Evolutionary conservation across 1,284 basidiomycete genomes (phyloP).

Genomic region (Ceratobasidium papillatum): DNA sequence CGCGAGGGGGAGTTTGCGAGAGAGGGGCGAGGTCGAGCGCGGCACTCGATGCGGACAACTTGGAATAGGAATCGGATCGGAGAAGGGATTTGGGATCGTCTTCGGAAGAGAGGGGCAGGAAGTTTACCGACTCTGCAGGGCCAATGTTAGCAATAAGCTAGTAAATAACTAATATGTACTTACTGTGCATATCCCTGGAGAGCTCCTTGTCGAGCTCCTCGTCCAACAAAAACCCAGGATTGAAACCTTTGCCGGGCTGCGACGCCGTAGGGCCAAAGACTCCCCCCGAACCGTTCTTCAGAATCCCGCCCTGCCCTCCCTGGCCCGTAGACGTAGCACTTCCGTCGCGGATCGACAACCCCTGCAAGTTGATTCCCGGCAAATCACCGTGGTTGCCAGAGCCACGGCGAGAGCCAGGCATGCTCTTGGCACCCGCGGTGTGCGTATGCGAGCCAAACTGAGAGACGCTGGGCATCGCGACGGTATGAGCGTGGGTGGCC

Average conservation of each 20-base stretch:
- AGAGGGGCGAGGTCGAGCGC: constrained; percentile 92
- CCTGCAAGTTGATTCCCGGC: constrained; percentile 38
- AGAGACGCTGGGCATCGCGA: constrained; percentile 27
- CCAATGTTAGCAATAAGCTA: constrained; percentile 33
- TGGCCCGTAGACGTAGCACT: background rate
- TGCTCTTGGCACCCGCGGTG: constrained; percentile 79
- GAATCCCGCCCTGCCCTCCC: constrained; percentile 12
- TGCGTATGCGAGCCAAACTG: constrained; percentile 53
- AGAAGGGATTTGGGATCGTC: constrained; percentile 63
- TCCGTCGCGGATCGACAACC: constrained; percentile 34
- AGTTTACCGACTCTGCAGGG: constrained; percentile 82
- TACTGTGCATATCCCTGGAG: constrained; percentile 73
- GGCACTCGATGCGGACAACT: constrained; percentile 90
- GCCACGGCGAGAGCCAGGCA: constrained; percentile 83
- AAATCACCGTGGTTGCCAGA: constrained; percentile 44
- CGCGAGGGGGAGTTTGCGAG: constrained; percentile 79
- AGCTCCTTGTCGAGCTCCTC: constrained; percentile 85
- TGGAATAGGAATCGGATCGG: constrained; percentile 37
- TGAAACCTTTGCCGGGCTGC: constrained; percentile 14
- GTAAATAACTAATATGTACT: constrained; percentile 50
- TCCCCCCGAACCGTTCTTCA: constrained; percentile 28
- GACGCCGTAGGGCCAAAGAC: constrained; percentile 20
- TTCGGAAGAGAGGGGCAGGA: constrained; percentile 85
- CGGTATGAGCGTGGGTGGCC: constrained; percentile 24
- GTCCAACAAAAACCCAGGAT: constrained; percentile 82